Evolutionary conservation across 2,329 filamentous ascomycete genomes (phyloP).

Genomic region (Aspergillus glaucus): DNA sequence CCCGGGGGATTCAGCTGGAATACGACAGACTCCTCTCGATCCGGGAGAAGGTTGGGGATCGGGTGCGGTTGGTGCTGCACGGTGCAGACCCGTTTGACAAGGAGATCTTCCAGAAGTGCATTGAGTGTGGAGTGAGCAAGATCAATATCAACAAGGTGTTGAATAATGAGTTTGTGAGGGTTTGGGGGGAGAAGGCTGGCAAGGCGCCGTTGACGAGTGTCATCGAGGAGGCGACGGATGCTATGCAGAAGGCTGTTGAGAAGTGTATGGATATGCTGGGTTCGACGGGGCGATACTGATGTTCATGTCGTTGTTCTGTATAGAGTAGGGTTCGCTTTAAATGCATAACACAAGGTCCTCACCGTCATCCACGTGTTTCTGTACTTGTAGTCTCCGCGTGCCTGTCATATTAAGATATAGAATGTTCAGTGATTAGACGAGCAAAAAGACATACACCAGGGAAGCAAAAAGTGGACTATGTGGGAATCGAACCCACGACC

Average conservation of each 20-base stretch:
- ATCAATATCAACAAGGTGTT: conserved; percentile 57
- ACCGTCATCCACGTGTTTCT: no score
- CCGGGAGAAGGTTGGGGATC: conserved; percentile 42
- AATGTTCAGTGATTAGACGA: no score
- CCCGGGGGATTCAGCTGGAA: conserved; percentile 57
- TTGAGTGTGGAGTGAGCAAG: conserved; percentile 50
- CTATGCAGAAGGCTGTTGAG: conserved; percentile 52
- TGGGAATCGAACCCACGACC: conserved; percentile 19
- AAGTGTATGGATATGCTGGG: conserved; percentile 49
- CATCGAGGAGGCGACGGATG: conserved; percentile 49
- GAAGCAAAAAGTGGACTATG: conserved; percentile 9
- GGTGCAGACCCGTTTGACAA: conserved; percentile 53
- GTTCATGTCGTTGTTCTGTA: background rate
- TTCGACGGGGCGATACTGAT: conserved; percentile 31
- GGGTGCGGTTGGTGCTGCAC: conserved; percentile 51
- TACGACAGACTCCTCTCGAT: conserved; percentile 50
- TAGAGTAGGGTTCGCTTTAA: background rate
- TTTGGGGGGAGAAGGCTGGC: conserved; percentile 46
- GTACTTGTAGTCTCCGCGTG: no score
- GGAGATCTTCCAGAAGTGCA: conserved; percentile 50
- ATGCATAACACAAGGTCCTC: no score
- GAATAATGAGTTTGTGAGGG: conserved; percentile 45
- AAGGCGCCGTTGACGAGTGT: conserved; percentile 48
- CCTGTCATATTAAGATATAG: no score
- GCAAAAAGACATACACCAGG: background rate